phyloP scores from a whole-genome alignment of 176 grass and related monocot genomes.

The Aegilops bicornis region DNA sequence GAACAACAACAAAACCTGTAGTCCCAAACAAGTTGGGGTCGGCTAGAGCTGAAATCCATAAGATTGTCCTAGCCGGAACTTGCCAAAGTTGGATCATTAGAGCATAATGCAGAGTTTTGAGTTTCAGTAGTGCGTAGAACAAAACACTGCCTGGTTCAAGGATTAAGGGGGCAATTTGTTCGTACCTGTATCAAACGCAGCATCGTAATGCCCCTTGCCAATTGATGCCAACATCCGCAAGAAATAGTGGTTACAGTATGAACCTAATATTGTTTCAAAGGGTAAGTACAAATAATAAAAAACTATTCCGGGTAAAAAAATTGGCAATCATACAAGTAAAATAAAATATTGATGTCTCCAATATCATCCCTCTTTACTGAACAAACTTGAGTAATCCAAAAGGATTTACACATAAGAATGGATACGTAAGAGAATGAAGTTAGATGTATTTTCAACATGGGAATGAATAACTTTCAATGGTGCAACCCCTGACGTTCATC shows the following conservation, averaged over 20 bases:
- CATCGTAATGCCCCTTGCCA: constrained; percentile 80
- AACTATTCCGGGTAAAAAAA: constrained; percentile 12
- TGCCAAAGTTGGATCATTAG: neutral
- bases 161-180: constrained; percentile 2
- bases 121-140: constrained; percentile 6
- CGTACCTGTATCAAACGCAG: constrained; percentile 75
- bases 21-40: too few species aligned
- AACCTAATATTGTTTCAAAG: constrained; percentile 54
- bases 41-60: too few species aligned
- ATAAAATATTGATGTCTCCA: constrained; percentile 5
- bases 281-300: constrained; percentile 21
- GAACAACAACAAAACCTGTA: neutral
- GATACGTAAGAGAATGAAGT: neutral
- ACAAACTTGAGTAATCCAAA: constrained; percentile 15
- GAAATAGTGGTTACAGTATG: constrained; percentile 97
- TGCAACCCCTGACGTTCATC: neutral
- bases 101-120: constrained; percentile 23
- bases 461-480: neutral
- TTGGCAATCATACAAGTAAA: neutral
- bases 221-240: constrained; percentile 89
- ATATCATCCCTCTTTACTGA: neutral
- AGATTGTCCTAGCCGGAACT: neutral
- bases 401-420: constrained; percentile 15
- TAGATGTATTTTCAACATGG: constrained; percentile 4
- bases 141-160: neutral